These are phyloP conservation scores for Hypholoma sublateritium DNA, from an alignment of 768 basidiomycete genomes.

Conservation along the genomic window DNA sequence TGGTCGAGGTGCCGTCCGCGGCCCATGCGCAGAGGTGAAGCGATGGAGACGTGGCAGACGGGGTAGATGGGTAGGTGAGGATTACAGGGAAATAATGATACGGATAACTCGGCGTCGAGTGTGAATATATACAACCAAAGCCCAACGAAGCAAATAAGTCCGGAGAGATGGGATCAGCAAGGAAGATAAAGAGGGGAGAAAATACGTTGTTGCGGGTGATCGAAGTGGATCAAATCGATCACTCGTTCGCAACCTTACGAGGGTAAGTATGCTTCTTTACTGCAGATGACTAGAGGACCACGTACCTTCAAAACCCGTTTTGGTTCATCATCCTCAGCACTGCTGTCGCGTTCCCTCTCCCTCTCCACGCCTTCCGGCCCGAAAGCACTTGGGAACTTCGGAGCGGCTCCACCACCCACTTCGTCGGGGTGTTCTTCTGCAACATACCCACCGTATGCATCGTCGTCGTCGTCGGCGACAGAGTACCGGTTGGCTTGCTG, in stretches of 20 bases:
- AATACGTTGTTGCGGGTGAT: background rate
- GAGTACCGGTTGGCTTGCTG: conserved; percentile 7
- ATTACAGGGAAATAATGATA: too few species aligned
- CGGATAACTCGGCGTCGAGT: too few species aligned
- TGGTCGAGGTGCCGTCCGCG: too few species aligned
- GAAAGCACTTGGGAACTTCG: conserved; percentile 19
- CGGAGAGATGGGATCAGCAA: background rate
- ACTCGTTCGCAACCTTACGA: conserved; percentile 28
- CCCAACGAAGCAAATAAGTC: background rate
- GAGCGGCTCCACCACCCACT: conserved; percentile 8
- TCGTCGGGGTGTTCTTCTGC: conserved; percentile 11
- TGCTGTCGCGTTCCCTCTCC: conserved; percentile 18
- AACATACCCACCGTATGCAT: conserved; percentile 36
- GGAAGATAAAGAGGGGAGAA: background rate
- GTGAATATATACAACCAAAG: too few species aligned
- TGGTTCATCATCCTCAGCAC: conserved; percentile 26
- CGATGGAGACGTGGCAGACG: too few species aligned
- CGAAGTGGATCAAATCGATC: background rate
- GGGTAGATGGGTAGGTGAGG: background rate
- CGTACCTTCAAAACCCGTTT: conserved; percentile 34
- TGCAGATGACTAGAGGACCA: background rate
- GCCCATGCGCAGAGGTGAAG: too few species aligned
- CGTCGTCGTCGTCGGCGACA: conserved; percentile 21
- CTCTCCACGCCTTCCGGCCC: conserved; percentile 9
- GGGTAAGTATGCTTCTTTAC: background rate